These are phyloP conservation scores for Starmera quercuum DNA, from an alignment of 805 yeast species.

Conservation along the genomic window DNA sequence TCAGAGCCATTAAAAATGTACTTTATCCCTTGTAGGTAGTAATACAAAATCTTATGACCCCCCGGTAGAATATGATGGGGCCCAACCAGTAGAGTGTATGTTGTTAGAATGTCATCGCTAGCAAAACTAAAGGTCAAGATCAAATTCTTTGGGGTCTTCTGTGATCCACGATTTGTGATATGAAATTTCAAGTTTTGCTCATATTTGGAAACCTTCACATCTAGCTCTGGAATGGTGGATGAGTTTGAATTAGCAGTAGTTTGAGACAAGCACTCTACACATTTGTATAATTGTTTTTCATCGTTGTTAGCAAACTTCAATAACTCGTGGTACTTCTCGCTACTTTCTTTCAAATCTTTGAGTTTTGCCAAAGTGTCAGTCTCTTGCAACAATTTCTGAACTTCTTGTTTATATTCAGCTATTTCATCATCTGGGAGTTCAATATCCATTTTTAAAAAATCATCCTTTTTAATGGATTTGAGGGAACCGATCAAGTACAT, in stretches of 20 bases:
- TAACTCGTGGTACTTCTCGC: neutral
- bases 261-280: conserved; percentile 1
- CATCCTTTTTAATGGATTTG: neutral
- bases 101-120: neutral
- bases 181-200: neutral
- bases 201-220: neutral
- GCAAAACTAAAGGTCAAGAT: neutral
- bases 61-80: conserved; percentile 3
- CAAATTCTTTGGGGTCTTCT: conserved; percentile 2
- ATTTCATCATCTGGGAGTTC: neutral
- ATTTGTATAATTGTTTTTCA: neutral
- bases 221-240: neutral
- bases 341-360: neutral
- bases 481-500: neutral
- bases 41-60: conserved; percentile 1
- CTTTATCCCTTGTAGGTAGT: conserved; percentile 1
- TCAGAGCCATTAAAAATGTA: neutral
- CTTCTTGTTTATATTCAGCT: neutral
- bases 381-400: neutral
- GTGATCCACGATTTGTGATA: neutral
- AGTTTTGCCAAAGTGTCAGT: too few species aligned
- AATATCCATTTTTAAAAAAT: neutral
- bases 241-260: neutral
- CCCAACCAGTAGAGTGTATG: conserved; percentile 1
- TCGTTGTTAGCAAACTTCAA: neutral